Evolutionary conservation across 164 flowering plant species (phyloP), one percentile per base, ranked within the genome.

Genomic region (Macadamia tetraphylla): DNA sequence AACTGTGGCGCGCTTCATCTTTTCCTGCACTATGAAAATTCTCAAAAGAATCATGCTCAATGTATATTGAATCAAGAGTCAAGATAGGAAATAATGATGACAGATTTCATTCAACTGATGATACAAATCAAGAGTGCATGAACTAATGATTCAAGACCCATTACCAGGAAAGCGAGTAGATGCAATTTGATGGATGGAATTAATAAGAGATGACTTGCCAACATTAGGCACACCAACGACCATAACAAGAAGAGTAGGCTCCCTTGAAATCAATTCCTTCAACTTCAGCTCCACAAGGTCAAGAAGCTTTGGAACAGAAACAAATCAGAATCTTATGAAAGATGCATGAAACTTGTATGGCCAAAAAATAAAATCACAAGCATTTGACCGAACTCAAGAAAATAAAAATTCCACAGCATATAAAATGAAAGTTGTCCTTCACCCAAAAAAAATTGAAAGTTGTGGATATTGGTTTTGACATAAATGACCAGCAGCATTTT

Each of bases 141-240:
- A 35, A 35, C 40, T 58, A 42, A 23, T 57, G 43, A 64, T 11
- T 6, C 18, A 32, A 53, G 62, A 43, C 46, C 30, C 53, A 66
- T 75, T 80, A 94, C 97, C 96, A 77, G 95, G 92, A 77, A 94
- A 90, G 66, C 87, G 84, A 60, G 85, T 55, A 52, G 83, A 73
- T 32, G 98, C 92, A 70, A 92, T 88, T 75, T 76, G 97, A 79
- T 90, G 88, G 65, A 94, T 85, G 58, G 89, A 86, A 67, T 94
- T 92, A 51, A 94, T 92, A 69, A 92, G 78, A 67, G 95, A 86
- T 18, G 98, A 94, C 73, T 94, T 94, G 63, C 98, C 98, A 65
- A 94, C 95, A 81, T 94, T 94, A 14, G 98, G 98, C 73, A 92
- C 97, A 70, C 98, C 97, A 74, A 94, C 88, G 52, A 94, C 97